Evolutionary conservation across 768 basidiomycete species (phyloP), one percentile per base, ranked within the genome.

Genomic region (Suillus americanus): DNA sequence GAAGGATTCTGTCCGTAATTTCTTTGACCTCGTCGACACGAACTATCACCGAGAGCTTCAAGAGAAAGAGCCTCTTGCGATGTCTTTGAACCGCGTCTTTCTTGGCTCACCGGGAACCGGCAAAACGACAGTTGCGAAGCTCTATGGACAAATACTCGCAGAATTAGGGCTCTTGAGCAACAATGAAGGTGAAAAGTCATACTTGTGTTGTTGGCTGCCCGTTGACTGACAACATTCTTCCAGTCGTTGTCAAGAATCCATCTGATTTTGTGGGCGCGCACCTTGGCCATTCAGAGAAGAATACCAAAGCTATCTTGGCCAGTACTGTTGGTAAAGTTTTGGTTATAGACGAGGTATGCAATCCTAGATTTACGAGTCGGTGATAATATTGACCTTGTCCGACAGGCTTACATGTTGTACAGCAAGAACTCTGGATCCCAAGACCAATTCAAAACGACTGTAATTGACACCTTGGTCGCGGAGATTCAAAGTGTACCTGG

Each of bases 391-490:
- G 38, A 57, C 16, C 23, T 54, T 20, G 3, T 57, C 23, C 25
- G 60, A n/a, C 64, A 90, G 89, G 89, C 89, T 5, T 91, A 85
- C 67, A 88, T 87, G 86, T 75, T 90, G 8, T 86, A 89, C 65
- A 78, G 80, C n/a, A 71, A 74, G 12, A 74, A 74, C 5, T 35
- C 61, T 41, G 77, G 76, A 25, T 46, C 71, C 10, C 75, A 68
- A 18, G 87, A 90, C 66, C 72, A 79, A 0, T 90, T 76, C 74
- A 89, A 89, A 66, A 87, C 86, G 1, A 81, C 88, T 0, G 89
- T 91, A 48, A 88, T 90, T 35, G 89, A 91, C 69, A 89, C 89
- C 0, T 83, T 91, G 35, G 89, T 91, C 0, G 89, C 89, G 0
- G 89, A 91, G 72, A 83, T 91, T 3, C 89, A 91, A 68, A 88